Percentiles rank a stretch among this genome's conserved stretches.
Conservation (phyloP, 139 green algal genomes). For the Raphidocelis subcapitata region DNA sequence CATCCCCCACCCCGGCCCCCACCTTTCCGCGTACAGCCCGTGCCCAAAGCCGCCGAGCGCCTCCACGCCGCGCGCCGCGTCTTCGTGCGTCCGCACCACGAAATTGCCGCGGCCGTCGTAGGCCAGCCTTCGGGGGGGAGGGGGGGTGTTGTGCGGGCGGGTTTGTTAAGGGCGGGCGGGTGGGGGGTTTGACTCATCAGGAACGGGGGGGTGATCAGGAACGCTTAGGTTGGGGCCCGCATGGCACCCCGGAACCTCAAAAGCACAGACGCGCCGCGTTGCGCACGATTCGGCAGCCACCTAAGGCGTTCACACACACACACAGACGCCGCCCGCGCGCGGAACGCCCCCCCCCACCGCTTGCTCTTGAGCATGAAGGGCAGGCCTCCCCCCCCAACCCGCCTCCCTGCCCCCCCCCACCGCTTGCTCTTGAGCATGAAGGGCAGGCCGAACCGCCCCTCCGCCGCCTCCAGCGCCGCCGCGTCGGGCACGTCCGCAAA, state of each 20-base stretch:
- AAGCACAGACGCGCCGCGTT: too few relatives aligned
- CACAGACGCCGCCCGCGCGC: too few relatives aligned
- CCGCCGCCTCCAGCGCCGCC: constrained; percentile 39
- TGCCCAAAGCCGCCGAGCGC: constrained; percentile 67
- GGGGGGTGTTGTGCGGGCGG: too few relatives aligned
- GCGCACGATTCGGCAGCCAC: too few relatives aligned
- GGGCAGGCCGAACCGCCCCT: constrained; percentile 79
- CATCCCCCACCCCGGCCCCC: too few relatives aligned
- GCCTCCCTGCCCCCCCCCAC: constrained; percentile 32
- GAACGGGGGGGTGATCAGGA: too few relatives aligned
- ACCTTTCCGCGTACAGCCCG: constrained; percentile 92
- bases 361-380: too few relatives aligned
- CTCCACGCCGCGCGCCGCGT: constrained; percentile 62
- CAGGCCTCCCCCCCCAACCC: neutral
- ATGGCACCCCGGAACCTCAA: too few relatives aligned
- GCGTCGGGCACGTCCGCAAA: constrained; percentile 52
- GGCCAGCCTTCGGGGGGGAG: constrained; percentile 56
- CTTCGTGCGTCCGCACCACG: constrained; percentile 55
- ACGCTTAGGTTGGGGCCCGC: too few relatives aligned
- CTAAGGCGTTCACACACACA: neutral
- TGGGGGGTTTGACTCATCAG: too few relatives aligned
- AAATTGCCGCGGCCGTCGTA: constrained; percentile 96
- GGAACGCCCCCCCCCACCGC: too few relatives aligned
- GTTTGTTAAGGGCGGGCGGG: too few relatives aligned
- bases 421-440: constrained; percentile 95